Evolutionary conservation across 768 basidiomycete genomes (phyloP).

Genomic region (Cyathus striatus): DNA sequence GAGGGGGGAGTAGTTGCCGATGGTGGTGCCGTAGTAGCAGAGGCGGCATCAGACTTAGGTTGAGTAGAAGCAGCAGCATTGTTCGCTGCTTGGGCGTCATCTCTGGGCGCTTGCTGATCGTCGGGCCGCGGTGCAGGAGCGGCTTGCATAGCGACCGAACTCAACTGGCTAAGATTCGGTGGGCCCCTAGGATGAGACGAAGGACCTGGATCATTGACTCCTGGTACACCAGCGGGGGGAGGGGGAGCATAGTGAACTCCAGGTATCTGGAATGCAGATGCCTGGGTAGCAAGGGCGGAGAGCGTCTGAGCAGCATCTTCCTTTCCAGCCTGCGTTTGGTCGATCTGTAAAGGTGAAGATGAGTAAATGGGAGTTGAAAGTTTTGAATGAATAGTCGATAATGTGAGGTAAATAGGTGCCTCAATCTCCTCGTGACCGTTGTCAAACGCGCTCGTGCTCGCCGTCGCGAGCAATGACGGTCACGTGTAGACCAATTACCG

Average conservation of each 20-base stretch:
- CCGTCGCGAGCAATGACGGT: constrained; percentile 23
- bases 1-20: constrained; percentile 20
- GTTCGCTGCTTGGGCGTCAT: constrained; percentile 8
- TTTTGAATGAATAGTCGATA: constrained; percentile 5
- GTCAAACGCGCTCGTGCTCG: constrained; percentile 28
- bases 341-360: constrained; percentile 35
- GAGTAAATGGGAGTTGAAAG: too few species aligned
- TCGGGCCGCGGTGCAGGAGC: constrained; percentile 14
- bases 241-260: constrained; percentile 23
- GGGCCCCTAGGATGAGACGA: constrained; percentile 69
- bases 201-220: constrained; percentile 64
- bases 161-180: constrained; percentile 56
- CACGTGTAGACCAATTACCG: constrained; percentile 27
- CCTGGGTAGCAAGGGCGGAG: constrained; percentile 47
- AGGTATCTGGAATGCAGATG: constrained; percentile 23
- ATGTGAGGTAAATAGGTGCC: constrained; percentile 4
- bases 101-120: constrained; percentile 2
- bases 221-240: constrained; percentile 35
- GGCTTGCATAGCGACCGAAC: constrained; percentile 46
- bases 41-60: constrained; percentile 7
- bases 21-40: constrained; percentile 12
- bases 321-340: constrained; percentile 41
- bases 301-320: constrained; percentile 60
- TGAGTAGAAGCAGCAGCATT: constrained; percentile 9
- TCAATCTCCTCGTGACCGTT: constrained; percentile 32